Base-by-base conservation (phyloP, 169 alveolate species). In the Neospora caninum region DNA sequence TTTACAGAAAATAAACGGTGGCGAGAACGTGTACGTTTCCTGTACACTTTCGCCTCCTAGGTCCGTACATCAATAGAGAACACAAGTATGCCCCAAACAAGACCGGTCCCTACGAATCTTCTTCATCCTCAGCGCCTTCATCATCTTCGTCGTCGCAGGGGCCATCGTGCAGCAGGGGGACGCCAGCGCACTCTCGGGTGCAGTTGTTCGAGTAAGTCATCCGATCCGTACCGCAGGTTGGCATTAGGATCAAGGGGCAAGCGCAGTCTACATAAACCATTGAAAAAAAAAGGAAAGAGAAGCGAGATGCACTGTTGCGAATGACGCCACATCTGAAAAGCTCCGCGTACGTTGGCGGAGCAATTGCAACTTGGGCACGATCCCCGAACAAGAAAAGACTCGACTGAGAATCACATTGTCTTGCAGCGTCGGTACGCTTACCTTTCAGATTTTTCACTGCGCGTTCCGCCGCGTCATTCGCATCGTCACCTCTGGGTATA, bases 161-260 rank as follows among this genome's bases (percentile, higher is more conserved):
- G 58, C 91, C 91, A 10, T 45, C 25, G 80, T 80, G 91, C 2
- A 2, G 22, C 58, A 73, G 22, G 10, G 31, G 49, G 53, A 20
- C 88, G 41, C 94, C 43, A 49, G 64, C 88, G 38, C 95, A 93
- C 67, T 54, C 88, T 64, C 80, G 82, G 16, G 25, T 43, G 36
- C 95, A 93, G 13, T 49, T 31, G 82, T 41, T 93, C 36, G 54
- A n/a, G 82, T 93, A 91, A 25, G 95, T 93, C 58, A 16, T 80
- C 83, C 95, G 92, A n/a, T 86, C 89, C 4, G 92, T 87, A 54
- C 88, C 95, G 88, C 95, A 93, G 39, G 36, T 89, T 36, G 89
- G 95, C 80, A 49, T 58, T 80, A 73, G 39, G 42, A 69, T 54
- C 53, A 36, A 41, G 22, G 95, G 92, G 88, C 95, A 93, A 6